phyloP scores from a whole-genome alignment of 805 yeast species.

The Candida oleophila region DNA sequence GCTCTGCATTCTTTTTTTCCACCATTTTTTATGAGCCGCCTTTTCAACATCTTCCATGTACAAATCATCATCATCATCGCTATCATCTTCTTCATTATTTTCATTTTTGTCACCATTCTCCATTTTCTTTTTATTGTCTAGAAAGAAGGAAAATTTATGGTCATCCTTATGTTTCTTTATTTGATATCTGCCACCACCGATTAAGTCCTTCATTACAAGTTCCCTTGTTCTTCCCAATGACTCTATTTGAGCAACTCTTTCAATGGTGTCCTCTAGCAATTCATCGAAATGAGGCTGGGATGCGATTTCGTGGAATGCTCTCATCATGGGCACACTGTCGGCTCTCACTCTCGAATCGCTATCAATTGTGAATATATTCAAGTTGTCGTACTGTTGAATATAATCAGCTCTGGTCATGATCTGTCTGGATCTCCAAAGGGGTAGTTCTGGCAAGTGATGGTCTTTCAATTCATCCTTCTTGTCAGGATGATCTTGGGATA shows the following conservation, averaged over 20 bases:
- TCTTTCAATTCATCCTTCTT: constrained; percentile 22
- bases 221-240: constrained; percentile 77
- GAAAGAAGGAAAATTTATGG: constrained; percentile 10
- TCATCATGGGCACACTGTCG: constrained; percentile 86
- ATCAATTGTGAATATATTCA: constrained; percentile 79
- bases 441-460: constrained; percentile 68
- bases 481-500: constrained; percentile 36
- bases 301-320: constrained; percentile 79
- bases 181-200: constrained; percentile 47
- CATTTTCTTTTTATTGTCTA: constrained; percentile 5
- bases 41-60: constrained; percentile 59
- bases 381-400: constrained; percentile 69
- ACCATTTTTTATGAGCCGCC: constrained; percentile 52
- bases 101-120: constrained; percentile 4
- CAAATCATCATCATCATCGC: constrained; percentile 42
- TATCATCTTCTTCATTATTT: constrained; percentile 13
- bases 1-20: constrained; percentile 46
- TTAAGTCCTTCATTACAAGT: constrained; percentile 66
- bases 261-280: constrained; percentile 60
- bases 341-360: constrained; percentile 71
- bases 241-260: constrained; percentile 74
- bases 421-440: constrained; percentile 81
- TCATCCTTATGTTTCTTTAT: constrained; percentile 19
- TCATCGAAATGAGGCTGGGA: constrained; percentile 69
- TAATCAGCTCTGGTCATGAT: constrained; percentile 84